Percentiles rank a stretch among this genome's conserved stretches.
These are phyloP conservation scores for Simplicillium aogashimaense DNA, from an alignment of 2,329 filamentous ascomycete genomes.

Conservation along the genomic window DNA sequence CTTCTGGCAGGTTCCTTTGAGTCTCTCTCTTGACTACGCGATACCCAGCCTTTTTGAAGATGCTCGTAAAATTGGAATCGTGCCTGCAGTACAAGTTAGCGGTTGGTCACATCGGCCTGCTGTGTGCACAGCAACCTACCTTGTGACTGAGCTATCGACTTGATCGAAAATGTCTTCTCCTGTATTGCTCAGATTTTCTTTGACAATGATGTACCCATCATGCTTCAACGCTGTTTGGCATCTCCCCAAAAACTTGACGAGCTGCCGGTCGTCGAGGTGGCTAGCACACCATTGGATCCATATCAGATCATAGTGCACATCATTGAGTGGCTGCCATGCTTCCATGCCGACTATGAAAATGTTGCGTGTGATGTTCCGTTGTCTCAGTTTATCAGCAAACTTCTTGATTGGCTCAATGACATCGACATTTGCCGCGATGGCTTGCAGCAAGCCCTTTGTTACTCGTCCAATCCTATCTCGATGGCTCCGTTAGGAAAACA, in stretches of 20 bases:
- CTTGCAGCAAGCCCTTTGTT: conserved; percentile 63
- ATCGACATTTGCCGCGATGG: conserved; percentile 64
- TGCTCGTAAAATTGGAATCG: too few species aligned
- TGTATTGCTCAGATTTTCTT: conserved; percentile 60
- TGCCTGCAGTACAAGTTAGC: too few species aligned
- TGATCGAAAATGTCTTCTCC: conserved; percentile 63
- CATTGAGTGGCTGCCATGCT: conserved; percentile 46
- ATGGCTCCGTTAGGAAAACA: not conserved
- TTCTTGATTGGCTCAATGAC: conserved; percentile 77
- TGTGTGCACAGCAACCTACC: conserved; percentile 21
- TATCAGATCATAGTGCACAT: conserved; percentile 37
- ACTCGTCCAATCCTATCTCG: conserved; percentile 64
- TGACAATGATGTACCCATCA: conserved; percentile 22
- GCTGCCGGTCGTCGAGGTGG: conserved; percentile 65
- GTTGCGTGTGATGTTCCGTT: conserved; percentile 45
- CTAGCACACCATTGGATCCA: conserved; percentile 27
- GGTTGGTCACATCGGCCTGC: too few species aligned
- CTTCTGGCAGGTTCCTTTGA: too few species aligned
- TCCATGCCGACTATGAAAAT: conserved; percentile 69
- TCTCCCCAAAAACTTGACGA: conserved; percentile 56
- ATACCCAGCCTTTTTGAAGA: too few species aligned
- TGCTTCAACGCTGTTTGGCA: conserved; percentile 36
- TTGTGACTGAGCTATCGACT: conserved; percentile 67
- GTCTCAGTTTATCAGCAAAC: conserved; percentile 59
- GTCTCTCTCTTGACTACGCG: too few species aligned